These are phyloP conservation scores for Evansstolkia leycettana DNA, from an alignment of 495 filamentous ascomycete genomes.

Conservation along the genomic window DNA sequence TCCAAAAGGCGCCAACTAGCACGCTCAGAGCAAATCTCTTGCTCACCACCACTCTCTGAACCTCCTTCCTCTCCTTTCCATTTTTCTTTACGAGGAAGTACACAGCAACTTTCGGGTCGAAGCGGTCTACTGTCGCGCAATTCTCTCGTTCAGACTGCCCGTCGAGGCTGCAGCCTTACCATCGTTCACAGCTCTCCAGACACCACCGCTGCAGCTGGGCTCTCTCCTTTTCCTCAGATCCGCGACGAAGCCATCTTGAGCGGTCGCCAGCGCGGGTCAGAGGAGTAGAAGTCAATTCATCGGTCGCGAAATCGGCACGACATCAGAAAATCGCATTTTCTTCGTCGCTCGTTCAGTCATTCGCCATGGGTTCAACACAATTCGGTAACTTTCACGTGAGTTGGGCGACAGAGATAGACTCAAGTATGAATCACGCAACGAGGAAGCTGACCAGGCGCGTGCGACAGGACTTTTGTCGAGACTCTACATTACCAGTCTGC, in stretches of 20 bases:
- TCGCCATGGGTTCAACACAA: conserved; percentile 49
- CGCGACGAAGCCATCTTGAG: conserved; percentile 18
- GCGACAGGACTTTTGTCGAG: conserved; percentile 80
- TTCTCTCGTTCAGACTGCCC: background rate
- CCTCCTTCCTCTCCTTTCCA: too few relatives aligned
- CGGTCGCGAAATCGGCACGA: too few relatives aligned
- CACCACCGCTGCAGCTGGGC: too few relatives aligned
- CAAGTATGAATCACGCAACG: background rate
- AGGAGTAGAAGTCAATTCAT: conserved; percentile 1
- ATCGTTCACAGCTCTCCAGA: background rate
- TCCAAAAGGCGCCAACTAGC: too few relatives aligned
- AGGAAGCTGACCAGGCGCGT: background rate
- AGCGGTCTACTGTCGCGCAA: too few relatives aligned
- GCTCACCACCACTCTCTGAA: too few relatives aligned
- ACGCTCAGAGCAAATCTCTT: too few relatives aligned
- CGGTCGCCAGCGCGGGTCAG: conserved; percentile 20
- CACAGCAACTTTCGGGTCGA: too few relatives aligned
- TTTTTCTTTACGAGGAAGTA: too few relatives aligned
- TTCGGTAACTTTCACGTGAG: conserved; percentile 88
- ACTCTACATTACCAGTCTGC: conserved; percentile 91
- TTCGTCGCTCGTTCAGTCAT: background rate
- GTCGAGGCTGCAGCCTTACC: too few relatives aligned
- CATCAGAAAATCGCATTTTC: too few relatives aligned
- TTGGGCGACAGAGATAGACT: conserved; percentile 11
- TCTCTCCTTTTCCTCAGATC: conserved; percentile 8